A percentile compares a stretch with the other conserved stretches of the same genome.
phyloP scores from a whole-genome alignment of 768 basidiomycete species.

The Plicaturopsis crispa region DNA sequence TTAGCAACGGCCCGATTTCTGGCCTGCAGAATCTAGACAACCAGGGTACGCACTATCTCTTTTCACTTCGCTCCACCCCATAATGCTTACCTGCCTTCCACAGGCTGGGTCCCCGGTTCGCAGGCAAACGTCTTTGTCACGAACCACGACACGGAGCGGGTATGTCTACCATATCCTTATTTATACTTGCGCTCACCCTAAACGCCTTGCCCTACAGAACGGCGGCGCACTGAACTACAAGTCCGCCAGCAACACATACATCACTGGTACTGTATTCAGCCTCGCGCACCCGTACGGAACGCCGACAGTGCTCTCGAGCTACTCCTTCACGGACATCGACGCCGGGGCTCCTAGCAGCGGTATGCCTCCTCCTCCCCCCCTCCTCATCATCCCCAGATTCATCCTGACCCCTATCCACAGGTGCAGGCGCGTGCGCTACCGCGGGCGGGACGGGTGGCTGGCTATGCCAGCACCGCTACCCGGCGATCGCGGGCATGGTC shows the following conservation, averaged over 20 bases:
- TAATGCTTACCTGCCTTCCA: too few relatives aligned
- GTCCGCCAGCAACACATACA: conserved; percentile 58
- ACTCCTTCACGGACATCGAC: conserved; percentile 40
- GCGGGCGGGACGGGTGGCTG: conserved; percentile 50
- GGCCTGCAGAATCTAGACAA: conserved; percentile 43
- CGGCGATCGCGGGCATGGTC: conserved; percentile 53
- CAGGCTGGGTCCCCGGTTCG: conserved; percentile 51
- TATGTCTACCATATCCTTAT: too few relatives aligned
- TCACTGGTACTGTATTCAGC: conserved; percentile 52
- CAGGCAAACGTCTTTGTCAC: conserved; percentile 58
- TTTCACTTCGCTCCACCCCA: too few relatives aligned
- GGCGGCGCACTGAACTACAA: conserved; percentile 48
- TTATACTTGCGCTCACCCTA: too few relatives aligned
- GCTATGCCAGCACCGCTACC: conserved; percentile 61
- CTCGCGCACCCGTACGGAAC: conserved; percentile 64
- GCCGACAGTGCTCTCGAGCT: conserved; percentile 56
- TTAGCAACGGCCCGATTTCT: conserved; percentile 42
- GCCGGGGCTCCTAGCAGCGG: conserved; percentile 56
- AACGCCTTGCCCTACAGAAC: conserved; percentile 21
- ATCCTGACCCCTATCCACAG: too few relatives aligned
- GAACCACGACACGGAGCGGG: conserved; percentile 66
- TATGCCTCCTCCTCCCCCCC: too few relatives aligned
- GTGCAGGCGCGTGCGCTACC: conserved; percentile 40
- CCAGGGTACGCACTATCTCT: too few relatives aligned
- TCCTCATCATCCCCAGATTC: too few relatives aligned